Base-by-base conservation (phyloP, 1,284 basidiomycete species). In the Trametes pubescens region DNA sequence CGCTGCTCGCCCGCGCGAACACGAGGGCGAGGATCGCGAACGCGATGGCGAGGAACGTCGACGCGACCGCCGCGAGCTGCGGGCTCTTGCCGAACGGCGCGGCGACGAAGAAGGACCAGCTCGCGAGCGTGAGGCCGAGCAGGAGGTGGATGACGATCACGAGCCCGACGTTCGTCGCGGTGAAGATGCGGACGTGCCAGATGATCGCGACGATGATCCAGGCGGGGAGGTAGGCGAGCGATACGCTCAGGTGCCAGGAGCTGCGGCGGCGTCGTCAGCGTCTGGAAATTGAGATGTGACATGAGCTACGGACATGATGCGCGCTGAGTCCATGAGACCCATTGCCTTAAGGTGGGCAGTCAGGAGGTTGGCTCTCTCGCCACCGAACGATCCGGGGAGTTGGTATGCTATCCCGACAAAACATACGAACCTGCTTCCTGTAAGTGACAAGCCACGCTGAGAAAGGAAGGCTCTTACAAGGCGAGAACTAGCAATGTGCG, bases 391-490 rank as follows among this genome's bases (percentile, higher is more conserved):
- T 4, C 90, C 91, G 7, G 90, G 87, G 2, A 92, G 82, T 61
- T 92, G 90, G 72, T 92, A 92, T 0, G 86, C 80, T 46, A 92
- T 87, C 11, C 89, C 89, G 26, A 91, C 76, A 73, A 83, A 92
- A 64, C 83, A 84, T 29, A 92, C 77, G 68, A 91, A 91, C 35
- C 86, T 88, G 55, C 1, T 16, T 24, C 7, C 4, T n/a, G 64
- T 65, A 21, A 59, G 64, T 35, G 10, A 0, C 16, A 16, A 8
- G 13, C 24, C 16, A 16, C 26, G 18, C 4, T n/a, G 40, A 8
- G 13, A 13, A 16, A 51, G 8, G 51, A 35, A 43, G 6, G 24
- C 1, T 74, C 83, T 68, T 67, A 86, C 84, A 89, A 75, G 14
- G 87, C 86, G 14, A 93, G 76, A 22, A 90, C 89, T 14, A 91